Evolutionary conservation across 371 early-diverging fungal genomes (phyloP), one percentile per base, ranked within the genome.

Genomic region (Actinomortierella ambigua): DNA sequence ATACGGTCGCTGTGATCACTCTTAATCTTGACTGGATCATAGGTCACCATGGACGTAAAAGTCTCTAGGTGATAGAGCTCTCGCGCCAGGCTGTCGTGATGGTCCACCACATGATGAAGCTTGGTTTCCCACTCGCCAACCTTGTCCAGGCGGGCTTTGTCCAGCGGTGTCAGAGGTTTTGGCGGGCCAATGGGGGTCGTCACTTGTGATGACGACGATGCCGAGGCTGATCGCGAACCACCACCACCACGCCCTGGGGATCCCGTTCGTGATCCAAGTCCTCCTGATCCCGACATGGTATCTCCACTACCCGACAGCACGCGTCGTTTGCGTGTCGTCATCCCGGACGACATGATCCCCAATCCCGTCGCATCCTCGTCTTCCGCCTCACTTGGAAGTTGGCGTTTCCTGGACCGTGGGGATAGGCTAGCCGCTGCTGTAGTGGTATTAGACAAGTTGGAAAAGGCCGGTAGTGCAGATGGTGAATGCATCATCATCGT

Each of bases 21-120:
- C 18, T 77, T 75, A 50, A 60, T 60, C 26, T 70, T 65, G 46
- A 68, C 61, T 7, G 86, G 84, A 50, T 84, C 79, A 51, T 81
- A 88, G 6, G 82, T 84, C 29, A 86, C 63, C 71, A 84, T 79
- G 27, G 76, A 81, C 43, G 79, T 79, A 65, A 80, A 79, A 3
- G 82, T 59, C 57, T 87, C 87, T 18, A 88, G 63, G 48, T 86
- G 85, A 46, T 81, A 86, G 18, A 87, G 55, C 61, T 88, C 85
- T n/a, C 83, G 79, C 9, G 81, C 77, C n/a, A 77, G 60, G 27
- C 69, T 70, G 53, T 83, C 82, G 54, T 87, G 85, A 20, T 75
- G 71, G 24, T 81, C 76, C 46, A 81, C 64, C 14, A 85, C 69
- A n/a, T 54, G 52, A 39, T 80, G 79, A 42, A 87, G 63, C 17